These are phyloP conservation scores for Lepidium africanum DNA, from an alignment of 345 rosid species.

Conservation along the genomic window DNA sequence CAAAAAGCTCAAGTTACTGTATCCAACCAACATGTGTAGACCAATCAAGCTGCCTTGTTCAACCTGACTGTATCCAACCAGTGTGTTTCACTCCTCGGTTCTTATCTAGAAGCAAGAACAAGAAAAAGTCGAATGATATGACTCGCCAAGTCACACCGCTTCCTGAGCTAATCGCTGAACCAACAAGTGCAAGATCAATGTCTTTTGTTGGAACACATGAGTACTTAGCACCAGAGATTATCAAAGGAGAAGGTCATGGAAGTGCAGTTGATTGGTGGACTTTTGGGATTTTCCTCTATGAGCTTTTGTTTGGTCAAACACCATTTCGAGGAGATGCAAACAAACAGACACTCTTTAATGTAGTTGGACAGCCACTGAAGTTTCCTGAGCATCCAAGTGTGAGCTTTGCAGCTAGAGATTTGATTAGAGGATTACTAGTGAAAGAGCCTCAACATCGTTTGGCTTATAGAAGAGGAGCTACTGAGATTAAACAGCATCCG, in stretches of 20 bases:
- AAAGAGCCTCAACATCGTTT: conserved; percentile 78
- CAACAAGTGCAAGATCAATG: conserved; percentile 74
- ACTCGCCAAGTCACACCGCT: conserved; percentile 45
- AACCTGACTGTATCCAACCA: conserved; percentile 55
- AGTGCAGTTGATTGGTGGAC: conserved; percentile 98
- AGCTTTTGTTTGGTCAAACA: conserved; percentile 74
- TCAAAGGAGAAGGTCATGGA: conserved; percentile 85
- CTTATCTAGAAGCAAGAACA: conserved; percentile 37
- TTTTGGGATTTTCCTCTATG: conserved; percentile 72
- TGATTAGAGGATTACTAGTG: conserved; percentile 70
- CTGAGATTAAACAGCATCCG: conserved; percentile 78
- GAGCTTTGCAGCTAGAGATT: conserved; percentile 69
- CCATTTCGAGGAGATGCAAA: conserved; percentile 73
- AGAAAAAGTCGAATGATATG: conserved; percentile 24
- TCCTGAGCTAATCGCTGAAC: conserved; percentile 85
- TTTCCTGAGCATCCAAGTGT: conserved; percentile 71
- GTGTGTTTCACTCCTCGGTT: conserved; percentile 53
- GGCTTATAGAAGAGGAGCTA: conserved; percentile 72
- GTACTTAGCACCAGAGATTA: conserved; percentile 82
- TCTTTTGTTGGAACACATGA: conserved; percentile 89
- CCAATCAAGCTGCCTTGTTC: conserved; percentile 39
- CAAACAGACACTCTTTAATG: conserved; percentile 45
- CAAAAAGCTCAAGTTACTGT: conserved; percentile 39
- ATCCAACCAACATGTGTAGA: conserved; percentile 53
- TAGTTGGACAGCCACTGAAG: conserved; percentile 62